Base-by-base conservation (phyloP, 2,329 filamentous ascomycete species). In the Fusarium sp. region DNA sequence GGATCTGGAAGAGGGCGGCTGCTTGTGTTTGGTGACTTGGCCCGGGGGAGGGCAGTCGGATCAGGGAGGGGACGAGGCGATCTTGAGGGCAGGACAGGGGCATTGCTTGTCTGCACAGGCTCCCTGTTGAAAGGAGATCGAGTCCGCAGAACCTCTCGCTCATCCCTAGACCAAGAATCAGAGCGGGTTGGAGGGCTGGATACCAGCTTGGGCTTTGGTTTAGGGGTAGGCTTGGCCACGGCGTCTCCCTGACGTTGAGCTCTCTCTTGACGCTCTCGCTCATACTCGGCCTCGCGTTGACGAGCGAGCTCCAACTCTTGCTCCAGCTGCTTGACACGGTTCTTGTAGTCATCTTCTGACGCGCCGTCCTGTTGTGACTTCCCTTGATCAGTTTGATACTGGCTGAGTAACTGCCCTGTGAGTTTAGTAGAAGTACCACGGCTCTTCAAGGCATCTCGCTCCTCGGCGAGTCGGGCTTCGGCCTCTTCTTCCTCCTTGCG, bases 381-480 rank as follows among this genome's bases (percentile, higher is more conserved):
- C 74, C 65, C 84, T 78, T 76, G 89, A 70, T 93, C 90, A 21
- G 91, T 89, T 77, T 93, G 91, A 77, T 97, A 97, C 76, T 97
- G 92, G 75, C 92, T 95, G 50, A 97, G 85, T 73, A 91, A 94
- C 76, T 97, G 94, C 4, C 94, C 94, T 63, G 90, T 91, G 23
- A 97, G 84, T 66, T 90, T 88, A 37, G 86, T 84, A 72, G n/a
- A n/a, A n/a, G 94, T 90, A 74, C 88, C 91, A 64, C 88, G 85
- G 44, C 84, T 86, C 62, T 88, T 86, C 57, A 88, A 84, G 61
- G 87, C 84, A 72, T 85, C 84, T 47, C 91, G 87, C 75, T 95
- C 92, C 61, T 90, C 84, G 48, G 88, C 87, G 31, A 94, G 78
- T 39, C 85, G 86, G 13, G 88, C 86, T 73, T 94, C 91, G 4